Base-by-base conservation (phyloP, 2,329 filamentous ascomycete species). In the Cordyceps javanica region DNA sequence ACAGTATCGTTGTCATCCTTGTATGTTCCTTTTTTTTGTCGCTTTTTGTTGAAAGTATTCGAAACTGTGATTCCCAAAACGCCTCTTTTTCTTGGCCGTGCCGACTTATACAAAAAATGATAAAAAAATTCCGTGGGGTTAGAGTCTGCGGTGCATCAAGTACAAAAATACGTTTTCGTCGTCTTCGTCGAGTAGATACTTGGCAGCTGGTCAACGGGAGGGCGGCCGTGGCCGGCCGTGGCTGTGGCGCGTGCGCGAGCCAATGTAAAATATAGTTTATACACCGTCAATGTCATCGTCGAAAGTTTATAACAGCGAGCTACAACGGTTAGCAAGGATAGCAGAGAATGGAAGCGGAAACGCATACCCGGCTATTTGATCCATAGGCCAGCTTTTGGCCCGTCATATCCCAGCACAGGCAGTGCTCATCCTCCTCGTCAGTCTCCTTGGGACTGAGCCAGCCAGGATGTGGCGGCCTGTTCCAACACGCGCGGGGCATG, bases 341-440 rank as follows among this genome's bases (percentile, higher is more conserved):
- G n/a, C 38, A 32, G 13, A 25, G 11, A 14, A 30, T 26, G 5
- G 11, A 57, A n/a, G 49, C 23, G 26, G 44, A 14, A 56, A 13
- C 19, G 78, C 82, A 69, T 76, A 86, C 83, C 66, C 80, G 73
- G 63, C 79, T 86, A 63, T 85, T 86, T 6, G 81, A 79, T 16
- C 83, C 84, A 66, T 86, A 87, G 0, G 83, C 83, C 58, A 87
- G 72, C 63, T 82, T 85, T 61, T 82, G 78, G 5, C 84, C 84
- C 52, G 78, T 78, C 5, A 78, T 74, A 69, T 87, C 83, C 84
- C 84, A 87, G 62, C 78, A 79, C 19, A 87, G 66, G 57, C 81
- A 85, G 63, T 86, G 81, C 60, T 81, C 79, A 46, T 85, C 80
- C 62, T 85, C 82, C 45, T 85, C 82, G 23, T 85, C 82, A 0